Percentiles rank a stretch among this genome's conserved stretches.
phyloP scores from a whole-genome alignment of 2,329 filamentous ascomycete genomes.

The Fonsecaea nubica region DNA sequence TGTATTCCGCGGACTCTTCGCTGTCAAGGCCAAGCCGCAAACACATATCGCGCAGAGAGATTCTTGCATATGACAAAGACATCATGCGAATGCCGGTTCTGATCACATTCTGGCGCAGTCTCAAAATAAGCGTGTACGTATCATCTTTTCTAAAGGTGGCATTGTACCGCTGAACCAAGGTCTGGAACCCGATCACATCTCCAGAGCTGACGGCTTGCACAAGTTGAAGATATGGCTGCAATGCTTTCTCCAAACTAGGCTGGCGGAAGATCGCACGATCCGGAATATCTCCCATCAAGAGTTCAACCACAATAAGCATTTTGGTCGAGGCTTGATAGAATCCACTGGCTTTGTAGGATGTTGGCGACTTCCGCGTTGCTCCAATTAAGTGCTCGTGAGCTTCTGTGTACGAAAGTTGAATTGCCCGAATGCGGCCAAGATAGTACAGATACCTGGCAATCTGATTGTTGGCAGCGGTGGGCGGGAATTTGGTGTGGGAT shows the following conservation, averaged over 20 bases:
- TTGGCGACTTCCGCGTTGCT: conserved; percentile 92
- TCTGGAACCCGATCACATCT: conserved; percentile 91
- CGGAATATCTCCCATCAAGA: conserved; percentile 98
- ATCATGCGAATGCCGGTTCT: conserved; percentile 99
- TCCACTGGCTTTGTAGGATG: conserved; percentile 83
- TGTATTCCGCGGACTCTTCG: conserved; percentile 98
- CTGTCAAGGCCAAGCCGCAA: conserved; percentile 90
- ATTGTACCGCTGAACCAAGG: conserved; percentile 79
- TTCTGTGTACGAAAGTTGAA: conserved; percentile 95
- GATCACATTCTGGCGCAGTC: conserved; percentile 97
- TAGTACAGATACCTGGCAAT: conserved; percentile 98
- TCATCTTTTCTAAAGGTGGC: conserved; percentile 89
- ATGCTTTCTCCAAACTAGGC: conserved; percentile 80
- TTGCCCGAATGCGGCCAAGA: conserved; percentile 91
- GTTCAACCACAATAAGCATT: conserved; percentile 92
- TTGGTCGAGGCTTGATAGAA: conserved; percentile 97
- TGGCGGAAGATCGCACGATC: conserved; percentile 94
- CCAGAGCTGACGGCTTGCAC: conserved; percentile 97
- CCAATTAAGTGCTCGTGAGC: conserved; percentile 93
- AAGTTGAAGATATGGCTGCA: conserved; percentile 91
- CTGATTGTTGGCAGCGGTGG: conserved; percentile 95
- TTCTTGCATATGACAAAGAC: conserved; percentile 95
- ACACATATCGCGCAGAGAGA: conserved; percentile 96
- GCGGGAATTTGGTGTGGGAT: conserved; percentile 92
- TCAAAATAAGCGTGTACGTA: conserved; percentile 93